A percentile compares a stretch with the other conserved stretches of the same genome.
phyloP scores from a whole-genome alignment of 345 rosid genomes.

The Hypericum androsaemum region DNA sequence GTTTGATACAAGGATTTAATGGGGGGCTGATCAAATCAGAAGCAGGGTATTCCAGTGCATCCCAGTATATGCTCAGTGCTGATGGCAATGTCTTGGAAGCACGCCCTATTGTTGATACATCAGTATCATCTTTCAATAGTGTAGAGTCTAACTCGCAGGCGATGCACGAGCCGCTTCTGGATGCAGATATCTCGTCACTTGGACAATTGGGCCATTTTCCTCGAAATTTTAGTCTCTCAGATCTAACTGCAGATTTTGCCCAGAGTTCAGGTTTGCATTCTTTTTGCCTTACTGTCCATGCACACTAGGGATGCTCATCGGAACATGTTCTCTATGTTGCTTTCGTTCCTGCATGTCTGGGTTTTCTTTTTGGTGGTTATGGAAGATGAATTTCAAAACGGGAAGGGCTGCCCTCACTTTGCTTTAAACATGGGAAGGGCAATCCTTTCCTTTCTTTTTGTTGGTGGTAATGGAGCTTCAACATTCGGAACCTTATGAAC shows the following conservation, averaged over 20 bases:
- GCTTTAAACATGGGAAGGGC: too few species aligned
- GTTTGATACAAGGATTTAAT: constrained; percentile 69
- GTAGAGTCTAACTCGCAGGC: constrained; percentile 70
- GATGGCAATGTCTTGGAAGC: constrained; percentile 56
- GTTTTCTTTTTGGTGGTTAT: too few species aligned
- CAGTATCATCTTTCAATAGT: constrained; percentile 62
- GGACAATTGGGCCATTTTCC: constrained; percentile 78
- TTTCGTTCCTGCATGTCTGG: not conserved
- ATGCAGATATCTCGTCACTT: constrained; percentile 58
- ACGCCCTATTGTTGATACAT: constrained; percentile 57
- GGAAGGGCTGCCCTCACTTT: too few species aligned
- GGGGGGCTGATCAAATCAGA: constrained; percentile 80
- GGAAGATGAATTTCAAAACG: too few species aligned
- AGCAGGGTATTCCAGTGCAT: constrained; percentile 51
- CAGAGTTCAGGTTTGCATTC: constrained; percentile 75
- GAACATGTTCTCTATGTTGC: too few species aligned
- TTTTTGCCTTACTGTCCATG: not conserved
- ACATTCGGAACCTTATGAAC: not conserved
- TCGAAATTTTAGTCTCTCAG: constrained; percentile 84
- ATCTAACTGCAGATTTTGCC: constrained; percentile 75
- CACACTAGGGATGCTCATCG: not conserved
- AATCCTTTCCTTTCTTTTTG: too few species aligned
- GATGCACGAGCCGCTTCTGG: constrained; percentile 54
- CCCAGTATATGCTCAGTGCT: constrained; percentile 61
- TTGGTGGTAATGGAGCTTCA: too few species aligned